Evolutionary conservation across 805 yeast genomes (phyloP), one percentile per base, ranked within the genome.

Genomic region (Saturnispora hagleri): DNA sequence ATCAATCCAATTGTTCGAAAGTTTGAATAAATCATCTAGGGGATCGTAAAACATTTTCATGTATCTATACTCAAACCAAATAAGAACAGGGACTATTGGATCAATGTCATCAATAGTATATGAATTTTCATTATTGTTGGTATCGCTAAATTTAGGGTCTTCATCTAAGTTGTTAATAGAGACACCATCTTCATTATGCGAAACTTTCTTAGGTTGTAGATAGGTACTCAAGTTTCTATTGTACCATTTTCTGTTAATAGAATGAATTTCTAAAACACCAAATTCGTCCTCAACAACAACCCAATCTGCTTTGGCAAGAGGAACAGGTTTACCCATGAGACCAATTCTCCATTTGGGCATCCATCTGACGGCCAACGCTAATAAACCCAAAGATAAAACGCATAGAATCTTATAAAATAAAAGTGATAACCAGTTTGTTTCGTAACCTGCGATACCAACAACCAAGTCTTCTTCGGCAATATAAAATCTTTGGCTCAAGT

Each of bases 401-500:
- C 89, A 83, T 2, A 85, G 53, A 0, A 76, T 13, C 54, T 78
- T 75, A 63, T 83, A 89, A 0, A 76, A 15, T 0, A 69, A 40
- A 4, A 68, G 60, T 55, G 81, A 78, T 57, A 73, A 50, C 46
- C 62, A 62, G 12, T 82, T 77, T 15, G 82, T 78, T 50, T 67
- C 67, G 66, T 87, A 93, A 4, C 98, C 98, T 0, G 97, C 99
- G 55, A 93, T 86, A 55, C 96, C 97, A 54, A 93, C 79, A 12
- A 91, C 91, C 61, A 93, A 72, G 70, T 93, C 99, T 64, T 93
- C 99, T 65, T 93, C 98, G 0, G 97, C 90, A 55, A 93, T 78
- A 66, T 91, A 93, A 66, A 86, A 89, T 52, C 97, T 75, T 68
- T 93, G 99, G 57, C 74, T 76, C 51, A 70, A 71, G 47, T 74